phyloP scores from a whole-genome alignment of 495 filamentous ascomycete genomes.

The Schizothecium vesticola region DNA sequence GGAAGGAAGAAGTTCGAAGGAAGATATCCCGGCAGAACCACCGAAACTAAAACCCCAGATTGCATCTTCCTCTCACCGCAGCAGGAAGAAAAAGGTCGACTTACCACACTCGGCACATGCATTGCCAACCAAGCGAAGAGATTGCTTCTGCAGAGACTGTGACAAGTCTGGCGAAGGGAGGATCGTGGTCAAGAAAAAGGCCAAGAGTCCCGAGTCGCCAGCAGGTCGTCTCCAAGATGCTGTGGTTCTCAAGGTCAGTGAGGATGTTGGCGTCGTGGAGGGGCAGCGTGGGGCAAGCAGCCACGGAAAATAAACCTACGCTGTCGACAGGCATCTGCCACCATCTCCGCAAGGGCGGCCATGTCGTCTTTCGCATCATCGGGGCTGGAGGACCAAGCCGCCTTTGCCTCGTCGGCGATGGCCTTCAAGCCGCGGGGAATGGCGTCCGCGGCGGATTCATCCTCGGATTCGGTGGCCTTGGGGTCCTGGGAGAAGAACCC shows the following conservation, averaged over 20 bases:
- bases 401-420: background rate
- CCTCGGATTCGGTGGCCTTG: background rate
- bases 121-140: slow-evolving; percentile 68
- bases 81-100: slow-evolving; percentile 2
- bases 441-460: background rate
- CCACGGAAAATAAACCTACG: background rate
- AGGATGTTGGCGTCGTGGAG: background rate
- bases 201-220: slow-evolving; percentile 62
- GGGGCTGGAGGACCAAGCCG: background rate
- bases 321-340: background rate
- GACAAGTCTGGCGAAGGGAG: slow-evolving; percentile 31
- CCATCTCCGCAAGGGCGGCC: background rate
- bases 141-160: slow-evolving; percentile 41
- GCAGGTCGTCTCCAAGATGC: slow-evolving; percentile 55
- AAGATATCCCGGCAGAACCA: background rate
- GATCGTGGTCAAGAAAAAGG: slow-evolving; percentile 57
- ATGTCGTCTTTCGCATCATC: background rate
- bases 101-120: slow-evolving; percentile 75
- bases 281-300: background rate
- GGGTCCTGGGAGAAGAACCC: background rate
- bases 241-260: background rate
- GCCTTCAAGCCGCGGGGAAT: background rate
- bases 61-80: background rate
- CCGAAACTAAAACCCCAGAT: too few relatives aligned
- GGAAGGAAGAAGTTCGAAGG: background rate